Percentiles rank a stretch among this genome's conserved stretches.
phyloP scores from a whole-genome alignment of 257 asterid species.

The Solanum sejunctum region DNA sequence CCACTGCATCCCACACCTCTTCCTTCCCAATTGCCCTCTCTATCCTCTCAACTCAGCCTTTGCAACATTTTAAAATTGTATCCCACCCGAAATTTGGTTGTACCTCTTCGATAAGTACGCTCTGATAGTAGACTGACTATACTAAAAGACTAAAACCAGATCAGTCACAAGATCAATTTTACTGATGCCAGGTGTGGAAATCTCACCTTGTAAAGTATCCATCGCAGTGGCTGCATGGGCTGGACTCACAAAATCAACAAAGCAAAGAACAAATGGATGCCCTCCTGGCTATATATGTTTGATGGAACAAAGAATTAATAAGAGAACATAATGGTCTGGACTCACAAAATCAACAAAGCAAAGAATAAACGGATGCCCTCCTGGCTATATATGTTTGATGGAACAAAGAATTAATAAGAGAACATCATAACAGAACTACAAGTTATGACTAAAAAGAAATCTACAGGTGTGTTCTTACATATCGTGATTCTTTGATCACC shows the following conservation, averaged over 20 bases:
- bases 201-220: constrained; percentile 69
- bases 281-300: constrained; percentile 37
- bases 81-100: background rate
- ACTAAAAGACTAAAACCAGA: background rate
- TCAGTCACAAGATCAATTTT: background rate
- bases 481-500: constrained; percentile 65
- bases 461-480: constrained; percentile 27
- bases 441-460: background rate
- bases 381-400: constrained; percentile 35
- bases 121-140: background rate
- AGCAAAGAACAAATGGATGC: no score
- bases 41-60: background rate
- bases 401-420: background rate
- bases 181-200: background rate
- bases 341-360: no score
- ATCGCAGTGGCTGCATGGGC: constrained; percentile 67
- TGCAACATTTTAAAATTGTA: background rate
- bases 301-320: background rate
- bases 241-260: no score
- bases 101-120: background rate
- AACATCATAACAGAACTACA: background rate
- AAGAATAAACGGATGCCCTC: background rate
- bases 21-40: background rate
- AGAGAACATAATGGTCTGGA: background rate
- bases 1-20: background rate